These are phyloP conservation scores for Saturnispora bothae DNA, from an alignment of 805 yeast species.

Conservation along the genomic window DNA sequence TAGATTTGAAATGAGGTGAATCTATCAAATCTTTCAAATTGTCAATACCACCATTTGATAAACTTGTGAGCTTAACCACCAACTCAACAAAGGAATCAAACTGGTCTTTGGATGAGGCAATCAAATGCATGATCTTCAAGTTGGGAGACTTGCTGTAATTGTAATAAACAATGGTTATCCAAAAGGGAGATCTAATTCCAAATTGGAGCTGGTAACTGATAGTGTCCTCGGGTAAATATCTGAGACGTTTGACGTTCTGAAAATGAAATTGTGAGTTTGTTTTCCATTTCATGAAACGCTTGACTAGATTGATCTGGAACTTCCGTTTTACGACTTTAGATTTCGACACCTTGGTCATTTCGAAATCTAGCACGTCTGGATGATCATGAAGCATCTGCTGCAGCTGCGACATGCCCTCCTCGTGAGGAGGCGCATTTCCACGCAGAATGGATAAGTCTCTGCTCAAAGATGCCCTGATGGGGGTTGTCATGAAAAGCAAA, in stretches of 20 bases:
- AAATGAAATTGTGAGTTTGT: slow-evolving; percentile 37
- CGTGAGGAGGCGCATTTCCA: neutral
- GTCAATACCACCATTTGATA: slow-evolving; percentile 8
- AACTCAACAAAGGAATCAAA: slow-evolving; percentile 47
- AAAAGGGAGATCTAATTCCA: slow-evolving; percentile 58
- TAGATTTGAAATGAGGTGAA: slow-evolving; percentile 8
- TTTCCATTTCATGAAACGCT: slow-evolving; percentile 51
- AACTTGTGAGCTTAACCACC: slow-evolving; percentile 39
- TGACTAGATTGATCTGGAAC: slow-evolving; percentile 45
- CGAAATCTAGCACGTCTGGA: slow-evolving; percentile 34
- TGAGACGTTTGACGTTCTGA: slow-evolving; percentile 54
- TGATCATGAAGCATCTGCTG: slow-evolving; percentile 7
- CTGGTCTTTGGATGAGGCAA: slow-evolving; percentile 45
- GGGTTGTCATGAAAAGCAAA: slow-evolving; percentile 7
- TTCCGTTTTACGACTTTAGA: slow-evolving; percentile 51
- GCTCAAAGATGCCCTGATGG: slow-evolving; percentile 5
- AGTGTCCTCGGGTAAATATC: slow-evolving; percentile 65
- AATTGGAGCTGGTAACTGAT: slow-evolving; percentile 79
- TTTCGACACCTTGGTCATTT: slow-evolving; percentile 58
- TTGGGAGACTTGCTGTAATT: slow-evolving; percentile 36
- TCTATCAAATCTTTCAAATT: slow-evolving; percentile 10
- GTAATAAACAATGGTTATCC: slow-evolving; percentile 76
- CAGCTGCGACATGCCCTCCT: neutral
- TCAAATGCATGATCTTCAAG: slow-evolving; percentile 68
- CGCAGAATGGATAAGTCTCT: slow-evolving; percentile 1